Conservation (phyloP, 2,329 filamentous ascomycete species). For the Graphiopsis chlorocephala region DNA sequence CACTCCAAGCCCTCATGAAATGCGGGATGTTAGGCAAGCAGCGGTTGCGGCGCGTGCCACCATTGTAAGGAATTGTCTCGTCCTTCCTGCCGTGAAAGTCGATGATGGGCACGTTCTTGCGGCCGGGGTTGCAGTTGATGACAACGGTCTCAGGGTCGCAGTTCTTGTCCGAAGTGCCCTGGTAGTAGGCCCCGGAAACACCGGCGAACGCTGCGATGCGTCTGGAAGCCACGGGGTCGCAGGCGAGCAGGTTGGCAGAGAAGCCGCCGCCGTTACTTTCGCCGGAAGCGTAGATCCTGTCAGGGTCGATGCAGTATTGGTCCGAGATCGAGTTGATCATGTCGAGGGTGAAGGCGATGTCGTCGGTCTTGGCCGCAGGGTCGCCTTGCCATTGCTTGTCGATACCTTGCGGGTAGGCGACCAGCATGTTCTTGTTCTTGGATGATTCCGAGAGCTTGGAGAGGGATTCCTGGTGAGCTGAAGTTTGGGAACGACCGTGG, state of each 20-base stretch:
- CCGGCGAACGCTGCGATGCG: slow-evolving; percentile 50
- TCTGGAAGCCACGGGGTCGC: slow-evolving; percentile 38
- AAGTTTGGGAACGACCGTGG: slow-evolving; percentile 42
- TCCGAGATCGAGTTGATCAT: slow-evolving; percentile 38
- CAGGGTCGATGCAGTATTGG: slow-evolving; percentile 43
- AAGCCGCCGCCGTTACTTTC: slow-evolving; percentile 54
- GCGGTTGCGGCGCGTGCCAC: slow-evolving; percentile 29
- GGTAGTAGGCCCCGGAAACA: slow-evolving; percentile 47
- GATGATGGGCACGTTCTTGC: slow-evolving; percentile 38
- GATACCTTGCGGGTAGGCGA: slow-evolving; percentile 46
- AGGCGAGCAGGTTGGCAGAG: slow-evolving; percentile 46
- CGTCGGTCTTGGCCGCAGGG: slow-evolving; percentile 43
- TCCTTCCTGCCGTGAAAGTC: slow-evolving; percentile 44
- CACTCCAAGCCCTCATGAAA: slow-evolving; percentile 37
- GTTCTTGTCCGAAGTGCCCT: slow-evolving; percentile 15
- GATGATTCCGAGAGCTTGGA: slow-evolving; percentile 46
- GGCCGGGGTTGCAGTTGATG: slow-evolving; percentile 22
- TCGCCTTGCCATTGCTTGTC: slow-evolving; percentile 42
- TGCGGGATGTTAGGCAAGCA: slow-evolving; percentile 24
- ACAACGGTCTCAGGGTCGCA: slow-evolving; percentile 19
- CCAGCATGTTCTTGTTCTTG: slow-evolving; percentile 45
- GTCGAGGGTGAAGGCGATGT: slow-evolving; percentile 43
- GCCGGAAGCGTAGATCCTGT: slow-evolving; percentile 43
- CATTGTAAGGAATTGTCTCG: slow-evolving; percentile 38
- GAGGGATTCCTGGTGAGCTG: slow-evolving; percentile 39